Evolutionary conservation across 129 eudicot genomes (phyloP).

Genomic region (Deinandra increscens): DNA sequence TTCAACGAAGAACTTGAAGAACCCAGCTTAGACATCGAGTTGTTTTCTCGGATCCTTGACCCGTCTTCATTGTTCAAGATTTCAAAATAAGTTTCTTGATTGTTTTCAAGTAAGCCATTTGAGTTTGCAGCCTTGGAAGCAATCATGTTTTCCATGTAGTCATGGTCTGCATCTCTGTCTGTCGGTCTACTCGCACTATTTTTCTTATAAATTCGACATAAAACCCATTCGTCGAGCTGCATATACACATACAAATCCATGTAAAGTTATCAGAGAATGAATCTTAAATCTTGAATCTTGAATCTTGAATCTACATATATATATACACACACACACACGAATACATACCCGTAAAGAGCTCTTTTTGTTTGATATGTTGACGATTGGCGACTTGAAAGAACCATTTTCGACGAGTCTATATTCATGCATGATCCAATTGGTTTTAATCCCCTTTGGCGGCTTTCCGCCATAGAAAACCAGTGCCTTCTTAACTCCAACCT

Average conservation of each 20-base stretch:
- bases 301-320: constrained; percentile 5
- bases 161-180: constrained; percentile 23
- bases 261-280: background rate
- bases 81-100: constrained; percentile 40
- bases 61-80: constrained; percentile 36
- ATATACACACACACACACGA: background rate
- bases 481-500: constrained; percentile 59
- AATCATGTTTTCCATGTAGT: constrained; percentile 30
- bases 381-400: constrained; percentile 33
- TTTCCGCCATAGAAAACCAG: constrained; percentile 61
- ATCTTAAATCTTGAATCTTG: background rate
- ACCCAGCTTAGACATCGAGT: constrained; percentile 28
- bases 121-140: constrained; percentile 32
- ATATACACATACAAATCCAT: background rate
- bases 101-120: constrained; percentile 6
- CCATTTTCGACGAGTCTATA: constrained; percentile 39
- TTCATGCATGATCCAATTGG: constrained; percentile 70
- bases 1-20: constrained; percentile 31
- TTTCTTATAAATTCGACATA: constrained; percentile 41
- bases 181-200: constrained; percentile 30
- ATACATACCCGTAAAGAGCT: constrained; percentile 33
- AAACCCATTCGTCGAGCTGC: constrained; percentile 44
- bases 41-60: constrained; percentile 30
- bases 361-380: constrained; percentile 28
- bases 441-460: constrained; percentile 65